A percentile compares a stretch with the other conserved stretches of the same genome.
These are phyloP conservation scores for Yarrowia deformans DNA, from an alignment of 805 yeast genomes.

Conservation along the genomic window DNA sequence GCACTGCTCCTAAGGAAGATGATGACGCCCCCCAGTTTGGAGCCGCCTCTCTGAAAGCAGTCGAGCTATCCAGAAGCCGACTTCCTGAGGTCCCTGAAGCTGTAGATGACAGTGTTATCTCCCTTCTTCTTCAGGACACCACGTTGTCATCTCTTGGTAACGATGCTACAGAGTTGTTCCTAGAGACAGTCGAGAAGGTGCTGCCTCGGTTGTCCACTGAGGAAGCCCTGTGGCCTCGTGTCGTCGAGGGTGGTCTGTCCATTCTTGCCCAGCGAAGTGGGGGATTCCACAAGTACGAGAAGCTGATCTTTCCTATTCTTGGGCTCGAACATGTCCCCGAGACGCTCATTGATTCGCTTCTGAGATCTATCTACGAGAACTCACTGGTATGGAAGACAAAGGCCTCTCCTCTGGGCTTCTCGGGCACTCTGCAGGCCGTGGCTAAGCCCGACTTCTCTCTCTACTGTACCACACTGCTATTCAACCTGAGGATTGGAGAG, in stretches of 20 bases:
- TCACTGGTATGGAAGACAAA: constrained; percentile 34
- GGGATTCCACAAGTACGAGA: constrained; percentile 29
- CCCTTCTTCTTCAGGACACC: constrained; percentile 21
- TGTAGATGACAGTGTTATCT: constrained; percentile 22
- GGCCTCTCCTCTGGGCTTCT: constrained; percentile 20
- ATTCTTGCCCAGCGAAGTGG: constrained; percentile 26
- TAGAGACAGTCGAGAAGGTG: constrained; percentile 30
- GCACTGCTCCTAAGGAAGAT: constrained; percentile 22
- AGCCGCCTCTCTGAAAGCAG: constrained; percentile 24
- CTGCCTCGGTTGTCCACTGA: constrained; percentile 33
- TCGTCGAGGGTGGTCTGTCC: constrained; percentile 24
- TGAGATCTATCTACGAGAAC: constrained; percentile 24
- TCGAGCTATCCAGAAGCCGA: constrained; percentile 23
- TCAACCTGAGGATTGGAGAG: constrained; percentile 22
- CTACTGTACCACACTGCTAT: constrained; percentile 18
- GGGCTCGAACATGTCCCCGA: constrained; percentile 25
- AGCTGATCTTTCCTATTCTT: constrained; percentile 19
- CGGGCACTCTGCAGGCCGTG: constrained; percentile 25
- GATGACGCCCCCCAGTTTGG: constrained; percentile 15
- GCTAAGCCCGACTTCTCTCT: constrained; percentile 31
- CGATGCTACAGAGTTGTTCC: constrained; percentile 16
- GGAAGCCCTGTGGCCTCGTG: constrained; percentile 25
- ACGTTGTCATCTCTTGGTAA: constrained; percentile 6
- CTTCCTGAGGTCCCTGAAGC: constrained; percentile 31
- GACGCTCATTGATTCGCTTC: constrained; percentile 21